Evolutionary conservation across 148 eudicot species (phyloP).

Genomic region (Rhododendron mucronatum): DNA sequence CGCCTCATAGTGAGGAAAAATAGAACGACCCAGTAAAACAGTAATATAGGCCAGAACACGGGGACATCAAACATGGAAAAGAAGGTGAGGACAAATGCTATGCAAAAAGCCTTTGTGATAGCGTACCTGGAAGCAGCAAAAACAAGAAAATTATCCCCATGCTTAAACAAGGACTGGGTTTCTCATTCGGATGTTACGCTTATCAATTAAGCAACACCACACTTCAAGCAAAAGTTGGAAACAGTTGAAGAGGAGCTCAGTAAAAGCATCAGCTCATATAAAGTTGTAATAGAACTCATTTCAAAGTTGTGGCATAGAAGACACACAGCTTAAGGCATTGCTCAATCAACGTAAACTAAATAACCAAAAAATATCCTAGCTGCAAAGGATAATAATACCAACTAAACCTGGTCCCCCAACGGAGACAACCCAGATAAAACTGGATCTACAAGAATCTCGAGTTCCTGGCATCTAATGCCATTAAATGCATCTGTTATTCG

Average conservation of each 20-base stretch:
- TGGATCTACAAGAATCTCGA: not conserved
- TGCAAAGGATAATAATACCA: not conserved
- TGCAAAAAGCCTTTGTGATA: slow-evolving; percentile 56
- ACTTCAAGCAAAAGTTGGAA: not conserved
- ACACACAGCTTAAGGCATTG: not conserved
- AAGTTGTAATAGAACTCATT: not conserved
- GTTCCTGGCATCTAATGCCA: not conserved
- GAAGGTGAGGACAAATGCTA: slow-evolving; percentile 64
- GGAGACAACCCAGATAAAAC: not conserved
- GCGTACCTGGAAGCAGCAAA: slow-evolving; percentile 53
- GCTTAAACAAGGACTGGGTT: not conserved
- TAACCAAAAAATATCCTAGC: not conserved
- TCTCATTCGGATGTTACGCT: not conserved
- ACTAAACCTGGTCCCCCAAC: not conserved
- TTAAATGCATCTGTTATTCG: not conserved
- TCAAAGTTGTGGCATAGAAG: not conserved
- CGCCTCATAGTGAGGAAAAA: slow-evolving; percentile 88
- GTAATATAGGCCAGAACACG: slow-evolving; percentile 76
- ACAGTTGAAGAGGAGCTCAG: not conserved
- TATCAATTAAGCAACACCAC: not conserved
- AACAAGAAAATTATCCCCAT: not conserved
- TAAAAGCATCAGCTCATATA: not conserved
- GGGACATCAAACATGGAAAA: slow-evolving; percentile 69
- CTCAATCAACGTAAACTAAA: slow-evolving; percentile 11
- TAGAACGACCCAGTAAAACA: slow-evolving; percentile 72